Conservation (phyloP, 139 green algal genomes). For the Chlorella sp. region DNA sequence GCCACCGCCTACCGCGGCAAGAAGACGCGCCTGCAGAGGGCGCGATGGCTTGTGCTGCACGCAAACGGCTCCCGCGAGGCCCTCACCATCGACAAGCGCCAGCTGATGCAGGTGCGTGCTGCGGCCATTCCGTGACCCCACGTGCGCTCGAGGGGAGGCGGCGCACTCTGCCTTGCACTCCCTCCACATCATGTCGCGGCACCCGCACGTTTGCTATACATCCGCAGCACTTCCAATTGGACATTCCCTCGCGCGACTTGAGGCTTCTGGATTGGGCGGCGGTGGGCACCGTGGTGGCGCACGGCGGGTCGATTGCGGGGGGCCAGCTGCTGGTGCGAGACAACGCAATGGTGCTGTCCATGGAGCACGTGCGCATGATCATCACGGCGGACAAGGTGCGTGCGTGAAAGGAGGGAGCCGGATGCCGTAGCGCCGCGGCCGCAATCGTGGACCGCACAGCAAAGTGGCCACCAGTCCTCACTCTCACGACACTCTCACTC, state of each 20-base stretch:
- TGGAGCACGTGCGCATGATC: slow-evolving; percentile 76
- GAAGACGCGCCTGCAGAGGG: too few relatives aligned
- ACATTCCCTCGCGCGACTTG: slow-evolving; percentile 80
- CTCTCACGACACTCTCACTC: too few relatives aligned
- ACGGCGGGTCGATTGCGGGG: neutral
- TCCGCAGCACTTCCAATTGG: slow-evolving; percentile 49
- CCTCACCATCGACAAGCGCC: slow-evolving; percentile 82
- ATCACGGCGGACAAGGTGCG: slow-evolving; percentile 62
- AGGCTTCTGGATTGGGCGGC: slow-evolving; percentile 67
- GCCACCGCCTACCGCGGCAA: too few relatives aligned
- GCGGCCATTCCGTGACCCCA: neutral
- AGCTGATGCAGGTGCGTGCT: slow-evolving; percentile 49
- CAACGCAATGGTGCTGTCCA: slow-evolving; percentile 70
- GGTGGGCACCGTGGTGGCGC: neutral
- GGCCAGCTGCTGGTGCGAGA: slow-evolving; percentile 61
- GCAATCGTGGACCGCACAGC: too few relatives aligned
- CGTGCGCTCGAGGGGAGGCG: neutral
- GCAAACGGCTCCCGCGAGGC: too few relatives aligned
- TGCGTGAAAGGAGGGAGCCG: neutral
- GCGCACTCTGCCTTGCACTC: neutral
- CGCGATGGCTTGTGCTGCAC: too few relatives aligned
- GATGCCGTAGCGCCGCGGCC: neutral
- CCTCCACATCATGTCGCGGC: neutral
- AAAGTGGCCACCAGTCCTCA: too few relatives aligned
- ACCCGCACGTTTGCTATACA: neutral